Base-by-base conservation (phyloP, 2,329 filamentous ascomycete species). In the Tolypocladium paradoxum region DNA sequence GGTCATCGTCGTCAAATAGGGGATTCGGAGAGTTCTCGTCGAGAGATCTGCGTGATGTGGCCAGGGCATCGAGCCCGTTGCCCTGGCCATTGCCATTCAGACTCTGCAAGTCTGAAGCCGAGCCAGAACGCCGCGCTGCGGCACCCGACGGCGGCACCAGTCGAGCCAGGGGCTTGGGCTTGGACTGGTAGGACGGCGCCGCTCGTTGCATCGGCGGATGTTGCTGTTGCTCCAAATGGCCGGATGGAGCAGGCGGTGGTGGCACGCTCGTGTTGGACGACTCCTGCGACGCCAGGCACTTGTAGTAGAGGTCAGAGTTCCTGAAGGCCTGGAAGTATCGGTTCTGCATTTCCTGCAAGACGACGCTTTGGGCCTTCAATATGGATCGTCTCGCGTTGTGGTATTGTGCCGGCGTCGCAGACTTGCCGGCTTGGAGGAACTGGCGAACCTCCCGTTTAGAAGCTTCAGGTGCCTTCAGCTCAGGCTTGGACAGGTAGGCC, bases 281-380 rank as follows among this genome's bases (percentile, higher is more conserved):
- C 69, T 96, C 90, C 62, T 95, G 89, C 14, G 92, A 88, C 8
- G 92, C 90, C 1, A 99, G 76, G 65, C 91, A 96, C 67, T 99
- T 99, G 75, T 93, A 97, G 67, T 90, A 99, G 0, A 99, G 70
- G 64, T 97, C 93, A 0, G 93, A 96, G 60, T 84, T 88, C 64
- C 91, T 95, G 73, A 99, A 99, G 22, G 81, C 82, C 20, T 87
- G 83, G 58, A 93, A 93, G 64, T 95, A 82, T 16, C 79, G 82
- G 24, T 83, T 82, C 62, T 90, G 85, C 82, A 99, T 88, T 61
- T 88, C 84, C 56, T 95, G 88, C 53, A 96, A 78, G 0, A 91
- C 87, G 2, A 82, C 78, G 20, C 88, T 92, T 66, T 99, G 93
- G 0, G 88, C 85, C 56, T 81, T 82, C 38, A 99, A 68, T 27